Conservation (phyloP, 108 stramenopile species). For the Cyclotella kingstonii region DNA sequence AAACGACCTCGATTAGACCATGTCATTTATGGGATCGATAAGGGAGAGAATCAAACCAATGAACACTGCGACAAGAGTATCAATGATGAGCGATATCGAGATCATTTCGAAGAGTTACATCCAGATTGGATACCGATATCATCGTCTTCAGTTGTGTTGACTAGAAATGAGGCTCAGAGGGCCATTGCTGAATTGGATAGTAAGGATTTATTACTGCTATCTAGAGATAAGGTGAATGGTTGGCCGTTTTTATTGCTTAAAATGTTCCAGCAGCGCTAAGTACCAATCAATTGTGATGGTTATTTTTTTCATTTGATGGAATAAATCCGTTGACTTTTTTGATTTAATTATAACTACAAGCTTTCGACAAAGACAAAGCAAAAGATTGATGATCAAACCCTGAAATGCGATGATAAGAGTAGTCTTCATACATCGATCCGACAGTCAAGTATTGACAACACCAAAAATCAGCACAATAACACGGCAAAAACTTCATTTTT, state of each 20-base stretch:
- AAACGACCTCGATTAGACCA: constrained; percentile 38
- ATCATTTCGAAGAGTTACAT: background rate
- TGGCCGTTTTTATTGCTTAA: background rate
- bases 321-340: too few species aligned
- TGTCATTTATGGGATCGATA: constrained; percentile 22
- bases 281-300: too few species aligned
- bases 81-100: background rate
- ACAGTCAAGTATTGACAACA: constrained; percentile 1
- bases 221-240: background rate
- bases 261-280: background rate
- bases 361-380: too few species aligned
- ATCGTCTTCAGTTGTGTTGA: constrained; percentile 21
- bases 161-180: constrained; percentile 25
- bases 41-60: background rate
- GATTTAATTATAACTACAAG: too few species aligned
- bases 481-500: background rate
- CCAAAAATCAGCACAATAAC: too few species aligned
- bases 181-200: constrained; percentile 25
- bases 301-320: too few species aligned
- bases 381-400: too few species aligned
- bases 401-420: too few species aligned
- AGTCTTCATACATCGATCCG: background rate
- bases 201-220: constrained; percentile 11
- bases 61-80: background rate
- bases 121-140: constrained; percentile 34